Evolutionary conservation across 352 stramenopile species (phyloP), one percentile per base, ranked within the genome.

Genomic region (Albugo candida): DNA sequence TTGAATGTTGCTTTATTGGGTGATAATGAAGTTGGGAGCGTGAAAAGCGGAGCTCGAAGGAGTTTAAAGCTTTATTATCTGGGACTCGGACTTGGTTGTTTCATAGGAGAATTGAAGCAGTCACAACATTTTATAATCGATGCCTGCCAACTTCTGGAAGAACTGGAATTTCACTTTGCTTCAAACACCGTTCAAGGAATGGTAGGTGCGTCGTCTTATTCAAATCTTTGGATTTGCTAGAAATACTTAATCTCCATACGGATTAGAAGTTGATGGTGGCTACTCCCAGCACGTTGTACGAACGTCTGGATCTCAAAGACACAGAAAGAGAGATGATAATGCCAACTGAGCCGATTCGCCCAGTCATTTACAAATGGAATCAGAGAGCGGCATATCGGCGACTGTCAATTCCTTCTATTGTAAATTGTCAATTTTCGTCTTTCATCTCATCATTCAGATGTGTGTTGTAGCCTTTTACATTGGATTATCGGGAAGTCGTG

Each of bases 161-260:
- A 89, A 44, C 63, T 89, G 21, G 77, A 89, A 51, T 89, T 84
- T 49, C 83, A 80, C 53, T 86, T 89, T 24, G 68, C 74, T 12
- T 83, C 73, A 5, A 56, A 64, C 12, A 77, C 71, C 2, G 63
- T 83, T 21, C 77, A 89, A 60, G 70, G 72, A 52, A 86, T 89
- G 77, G 71, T 83, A 38, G 20, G 55, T 31, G 13, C 27, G 6
- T 50, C 11, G 5, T 54, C 17, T 41, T 3, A 3, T 49, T 6
- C 12, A 43, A 14, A 14, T 21, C 21, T 1, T 27, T 19, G 2
- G 14, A 16, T 19, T 42, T 51, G 3, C 5, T 41, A 20, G 6
- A 42, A 11, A 51, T 3, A 45, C n/a, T 35, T 2, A 40, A 12
- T n/a, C 3, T 31, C 8, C 8, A 8, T 31, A 10, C 14, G n/a